Percentiles rank a stretch among this genome's conserved stretches.
Evolutionary conservation across 179 eudicot species (phyloP).

Genomic region (Patellifolia procumbens): DNA sequence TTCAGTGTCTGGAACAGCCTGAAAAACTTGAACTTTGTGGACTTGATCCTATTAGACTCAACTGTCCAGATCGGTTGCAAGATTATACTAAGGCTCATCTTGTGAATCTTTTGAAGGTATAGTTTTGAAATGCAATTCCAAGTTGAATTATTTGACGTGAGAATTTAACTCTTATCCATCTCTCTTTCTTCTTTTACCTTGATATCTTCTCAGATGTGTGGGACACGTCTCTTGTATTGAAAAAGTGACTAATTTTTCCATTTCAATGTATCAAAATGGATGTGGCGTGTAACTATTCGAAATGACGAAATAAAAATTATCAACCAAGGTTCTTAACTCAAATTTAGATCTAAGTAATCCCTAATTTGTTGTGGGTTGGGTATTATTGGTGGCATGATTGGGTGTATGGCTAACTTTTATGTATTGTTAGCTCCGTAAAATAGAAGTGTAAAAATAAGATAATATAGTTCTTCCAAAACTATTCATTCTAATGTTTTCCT

Average conservation of each 20-base stretch:
- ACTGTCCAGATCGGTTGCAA: conserved; percentile 70
- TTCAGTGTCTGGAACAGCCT: conserved; percentile 65
- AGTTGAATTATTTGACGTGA: neutral
- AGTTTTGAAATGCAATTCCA: neutral
- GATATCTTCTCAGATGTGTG: neutral
- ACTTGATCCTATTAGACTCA: conserved; percentile 64
- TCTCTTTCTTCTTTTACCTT: neutral
- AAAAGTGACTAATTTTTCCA: neutral
- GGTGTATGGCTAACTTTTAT: too few relatives aligned
- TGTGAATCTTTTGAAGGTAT: conserved; percentile 65
- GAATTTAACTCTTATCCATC: neutral
- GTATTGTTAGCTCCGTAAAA: too few relatives aligned
- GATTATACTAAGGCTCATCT: conserved; percentile 52
- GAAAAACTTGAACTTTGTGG: conserved; percentile 66
- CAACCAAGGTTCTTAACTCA: neutral
- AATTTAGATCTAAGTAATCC: neutral
- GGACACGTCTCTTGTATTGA: neutral
- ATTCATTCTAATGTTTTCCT: too few relatives aligned
- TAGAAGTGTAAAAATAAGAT: too few relatives aligned
- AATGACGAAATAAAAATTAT: neutral
- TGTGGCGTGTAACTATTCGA: neutral
- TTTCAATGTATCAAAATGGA: neutral
- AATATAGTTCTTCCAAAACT: too few relatives aligned
- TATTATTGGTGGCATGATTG: neutral
- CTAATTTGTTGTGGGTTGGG: neutral